A percentile compares a stretch with the other conserved stretches of the same genome.
Conservation (phyloP, 345 rosid species). For the Syzygium aqueum region DNA sequence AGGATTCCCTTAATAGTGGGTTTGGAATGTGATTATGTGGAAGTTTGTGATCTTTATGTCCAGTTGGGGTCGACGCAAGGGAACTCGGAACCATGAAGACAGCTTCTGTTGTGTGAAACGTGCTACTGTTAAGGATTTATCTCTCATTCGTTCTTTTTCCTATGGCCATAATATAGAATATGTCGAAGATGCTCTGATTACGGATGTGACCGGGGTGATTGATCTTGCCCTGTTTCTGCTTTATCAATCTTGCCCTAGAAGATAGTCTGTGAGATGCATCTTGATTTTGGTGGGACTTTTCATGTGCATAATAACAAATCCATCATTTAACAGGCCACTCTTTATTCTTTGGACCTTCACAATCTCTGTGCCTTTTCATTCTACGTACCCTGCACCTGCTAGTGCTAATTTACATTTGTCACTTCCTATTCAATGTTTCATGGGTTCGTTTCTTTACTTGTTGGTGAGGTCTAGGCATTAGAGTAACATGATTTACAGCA, state of each 20-base stretch:
- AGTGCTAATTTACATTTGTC: not conserved
- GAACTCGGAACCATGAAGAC: not conserved
- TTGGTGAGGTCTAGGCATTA: not conserved
- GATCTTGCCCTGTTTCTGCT: not conserved
- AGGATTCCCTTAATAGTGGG: not conserved
- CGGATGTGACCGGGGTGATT: not conserved
- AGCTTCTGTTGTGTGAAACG: not conserved
- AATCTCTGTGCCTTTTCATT: not conserved
- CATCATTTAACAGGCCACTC: not conserved
- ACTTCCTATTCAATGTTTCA: not conserved
- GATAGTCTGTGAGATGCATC: not conserved
- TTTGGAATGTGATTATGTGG: not conserved
- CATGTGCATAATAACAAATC: not conserved
- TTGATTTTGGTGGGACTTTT: not conserved
- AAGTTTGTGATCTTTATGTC: not conserved
- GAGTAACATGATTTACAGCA: not conserved
- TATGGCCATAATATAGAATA: not conserved
- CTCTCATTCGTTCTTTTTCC: not conserved
- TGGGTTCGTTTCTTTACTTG: not conserved
- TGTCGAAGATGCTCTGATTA: not conserved
- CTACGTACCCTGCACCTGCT: not conserved
- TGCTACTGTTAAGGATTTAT: not conserved
- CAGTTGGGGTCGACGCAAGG: rapidly evolving
- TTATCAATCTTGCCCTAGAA: not conserved
- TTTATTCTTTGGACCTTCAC: not conserved